Conservation (phyloP, 768 basidiomycete genomes). For the Atractiella rhizophila region DNA sequence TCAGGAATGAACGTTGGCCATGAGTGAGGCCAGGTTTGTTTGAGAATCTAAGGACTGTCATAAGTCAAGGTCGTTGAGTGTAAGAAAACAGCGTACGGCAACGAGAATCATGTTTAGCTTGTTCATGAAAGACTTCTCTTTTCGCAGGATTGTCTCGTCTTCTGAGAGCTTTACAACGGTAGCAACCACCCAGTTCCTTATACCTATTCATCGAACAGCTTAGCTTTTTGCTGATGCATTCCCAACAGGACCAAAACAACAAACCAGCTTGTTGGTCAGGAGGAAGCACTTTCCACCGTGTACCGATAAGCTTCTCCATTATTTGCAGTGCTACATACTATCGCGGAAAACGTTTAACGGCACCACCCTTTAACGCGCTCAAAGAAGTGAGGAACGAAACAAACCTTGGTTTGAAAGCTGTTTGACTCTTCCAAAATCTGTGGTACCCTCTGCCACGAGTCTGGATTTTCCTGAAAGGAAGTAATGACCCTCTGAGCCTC, state of each 20-base stretch:
- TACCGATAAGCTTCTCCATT: constrained; percentile 77
- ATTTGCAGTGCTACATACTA: constrained; percentile 88
- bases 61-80: no score
- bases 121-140: no score
- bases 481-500: constrained; percentile 78
- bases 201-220: no score
- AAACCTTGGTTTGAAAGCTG: constrained; percentile 59
- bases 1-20: constrained; percentile 96
- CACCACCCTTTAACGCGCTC: no score
- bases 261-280: constrained; percentile 85
- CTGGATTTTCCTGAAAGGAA: constrained; percentile 84
- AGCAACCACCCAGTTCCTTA: no score
- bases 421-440: constrained; percentile 63
- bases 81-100: no score
- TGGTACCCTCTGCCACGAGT: constrained; percentile 92
- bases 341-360: not conserved
- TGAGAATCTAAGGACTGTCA: constrained; percentile 95
- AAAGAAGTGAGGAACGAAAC: no score
- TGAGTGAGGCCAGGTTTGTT: constrained; percentile 91
- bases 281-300: constrained; percentile 86
- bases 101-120: constrained; percentile 92
- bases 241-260: constrained; percentile 70
- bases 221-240: no score
- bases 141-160: no score
- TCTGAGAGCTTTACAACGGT: no score